phyloP scores from a whole-genome alignment of 1,284 basidiomycete species.

The Ustilago crameri region DNA sequence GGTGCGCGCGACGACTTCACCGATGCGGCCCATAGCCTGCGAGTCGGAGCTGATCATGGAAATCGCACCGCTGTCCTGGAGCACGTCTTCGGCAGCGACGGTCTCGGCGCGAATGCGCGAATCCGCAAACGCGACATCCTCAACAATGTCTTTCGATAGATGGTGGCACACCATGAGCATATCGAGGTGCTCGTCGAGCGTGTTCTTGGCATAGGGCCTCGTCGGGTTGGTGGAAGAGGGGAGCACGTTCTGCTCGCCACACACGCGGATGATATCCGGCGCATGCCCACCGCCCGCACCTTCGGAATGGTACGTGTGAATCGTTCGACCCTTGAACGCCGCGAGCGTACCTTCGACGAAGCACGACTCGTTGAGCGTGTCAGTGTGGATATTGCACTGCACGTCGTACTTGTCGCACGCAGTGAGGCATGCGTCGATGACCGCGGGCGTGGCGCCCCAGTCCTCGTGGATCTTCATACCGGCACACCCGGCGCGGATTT shows the following conservation, averaged over 20 bases:
- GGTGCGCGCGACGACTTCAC: conserved; percentile 90
- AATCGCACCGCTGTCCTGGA: conserved; percentile 94
- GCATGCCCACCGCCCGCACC: conserved; percentile 83
- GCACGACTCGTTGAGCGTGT: conserved; percentile 76
- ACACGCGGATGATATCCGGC: conserved; percentile 96
- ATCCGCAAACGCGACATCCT: conserved; percentile 96
- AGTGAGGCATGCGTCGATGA: conserved; percentile 80
- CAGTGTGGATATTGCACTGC: conserved; percentile 97
- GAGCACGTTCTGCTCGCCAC: conserved; percentile 88
- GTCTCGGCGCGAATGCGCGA: conserved; percentile 97
- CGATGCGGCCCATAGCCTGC: conserved; percentile 94
- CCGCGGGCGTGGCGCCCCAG: conserved; percentile 92
- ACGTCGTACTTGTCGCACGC: conserved; percentile 94
- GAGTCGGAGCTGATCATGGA: conserved; percentile 94
- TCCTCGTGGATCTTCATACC: conserved; percentile 98
- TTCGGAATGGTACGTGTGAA: conserved; percentile 77
- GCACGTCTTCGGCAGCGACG: conserved; percentile 94
- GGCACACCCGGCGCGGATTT: conserved; percentile 85
- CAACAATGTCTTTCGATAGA: conserved; percentile 71
- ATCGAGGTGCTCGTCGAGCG: conserved; percentile 95
- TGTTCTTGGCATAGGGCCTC: conserved; percentile 89
- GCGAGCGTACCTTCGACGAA: conserved; percentile 93
- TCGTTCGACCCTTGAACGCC: conserved; percentile 89
- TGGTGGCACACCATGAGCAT: conserved; percentile 87
- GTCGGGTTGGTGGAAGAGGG: conserved; percentile 98